Evolutionary conservation across 148 eudicot species (phyloP).

Genomic region (Nyssa sinensis): DNA sequence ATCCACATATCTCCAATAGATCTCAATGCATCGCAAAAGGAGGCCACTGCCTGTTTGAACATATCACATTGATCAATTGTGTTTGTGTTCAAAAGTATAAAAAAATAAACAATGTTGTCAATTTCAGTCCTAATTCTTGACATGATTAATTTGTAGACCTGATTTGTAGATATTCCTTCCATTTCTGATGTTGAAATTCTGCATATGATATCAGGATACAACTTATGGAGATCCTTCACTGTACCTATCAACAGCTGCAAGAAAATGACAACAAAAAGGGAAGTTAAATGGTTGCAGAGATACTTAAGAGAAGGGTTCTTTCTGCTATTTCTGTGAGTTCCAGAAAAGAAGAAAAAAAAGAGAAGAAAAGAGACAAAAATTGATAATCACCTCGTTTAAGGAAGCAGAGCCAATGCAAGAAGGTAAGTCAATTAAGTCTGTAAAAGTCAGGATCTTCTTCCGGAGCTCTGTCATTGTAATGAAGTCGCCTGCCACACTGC

Average conservation of each 20-base stretch:
- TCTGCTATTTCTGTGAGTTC: neutral
- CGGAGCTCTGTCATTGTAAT: slow-evolving; percentile 64
- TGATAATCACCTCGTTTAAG: slow-evolving; percentile 53
- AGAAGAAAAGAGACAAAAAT: neutral
- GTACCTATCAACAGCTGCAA: slow-evolving; percentile 72
- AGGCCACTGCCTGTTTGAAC: slow-evolving; percentile 51
- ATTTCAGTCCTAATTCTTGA: neutral
- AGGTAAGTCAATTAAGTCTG: slow-evolving; percentile 82
- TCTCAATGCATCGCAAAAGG: slow-evolving; percentile 64
- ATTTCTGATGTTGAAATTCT: slow-evolving; percentile 43
- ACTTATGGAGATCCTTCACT: slow-evolving; percentile 64
- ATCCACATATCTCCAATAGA: slow-evolving; percentile 77
- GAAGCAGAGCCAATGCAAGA: slow-evolving; percentile 66
- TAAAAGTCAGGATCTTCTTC: slow-evolving; percentile 61
- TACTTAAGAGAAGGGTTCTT: neutral
- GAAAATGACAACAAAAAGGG: neutral
- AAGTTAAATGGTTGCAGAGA: neutral
- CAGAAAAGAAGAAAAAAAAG: neutral
- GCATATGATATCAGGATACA: slow-evolving; percentile 68
- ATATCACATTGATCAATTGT: slow-evolving; percentile 12
- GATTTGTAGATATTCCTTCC: slow-evolving; percentile 53
- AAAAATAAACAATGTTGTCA: neutral
- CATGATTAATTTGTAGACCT: slow-evolving; percentile 41
- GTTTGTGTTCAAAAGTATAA: too few relatives aligned
- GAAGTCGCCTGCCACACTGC: slow-evolving; percentile 44